Evolutionary conservation across 345 rosid genomes (phyloP).

Genomic region (Mallotus nudiflorus): DNA sequence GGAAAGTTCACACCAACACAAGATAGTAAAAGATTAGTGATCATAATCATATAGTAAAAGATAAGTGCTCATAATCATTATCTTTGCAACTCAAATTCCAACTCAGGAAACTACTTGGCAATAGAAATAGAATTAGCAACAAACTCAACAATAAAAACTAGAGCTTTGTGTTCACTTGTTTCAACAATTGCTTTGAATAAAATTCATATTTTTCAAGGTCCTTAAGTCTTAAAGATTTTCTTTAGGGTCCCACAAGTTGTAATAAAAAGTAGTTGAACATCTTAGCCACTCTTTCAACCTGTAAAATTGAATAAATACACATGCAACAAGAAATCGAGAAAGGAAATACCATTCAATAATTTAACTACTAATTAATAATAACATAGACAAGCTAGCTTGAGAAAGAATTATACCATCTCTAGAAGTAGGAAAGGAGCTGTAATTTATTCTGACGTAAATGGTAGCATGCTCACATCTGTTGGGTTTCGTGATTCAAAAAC

Average conservation of each 20-base stretch:
- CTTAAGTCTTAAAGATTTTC: conserved; percentile 82
- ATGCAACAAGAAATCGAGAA: not conserved
- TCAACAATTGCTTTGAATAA: conserved; percentile 87
- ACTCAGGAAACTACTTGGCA: not conserved
- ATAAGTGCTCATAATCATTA: no score
- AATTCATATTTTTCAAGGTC: conserved; percentile 98
- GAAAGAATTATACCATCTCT: conserved; percentile 74
- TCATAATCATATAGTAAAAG: not conserved
- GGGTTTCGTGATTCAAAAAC: no score
- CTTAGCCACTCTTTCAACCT: conserved; percentile 97
- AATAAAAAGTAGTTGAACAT: conserved; percentile 96
- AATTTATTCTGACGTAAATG: conserved; percentile 94
- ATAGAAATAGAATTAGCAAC: not conserved
- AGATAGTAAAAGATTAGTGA: not conserved
- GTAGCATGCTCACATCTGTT: conserved; percentile 90
- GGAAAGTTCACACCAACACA: not conserved
- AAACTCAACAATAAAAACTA: not conserved
- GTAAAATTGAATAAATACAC: conserved; percentile 15
- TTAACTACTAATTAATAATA: not conserved
- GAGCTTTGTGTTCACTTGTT: conserved; percentile 55
- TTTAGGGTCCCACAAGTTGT: conserved; percentile 97
- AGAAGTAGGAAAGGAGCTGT: conserved; percentile 94
- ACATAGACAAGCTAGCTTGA: not conserved
- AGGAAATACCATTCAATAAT: no score
- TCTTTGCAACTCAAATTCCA: not conserved